Evolutionary conservation across 148 eudicot genomes (phyloP).

Genomic region (Linanthus parryae): DNA sequence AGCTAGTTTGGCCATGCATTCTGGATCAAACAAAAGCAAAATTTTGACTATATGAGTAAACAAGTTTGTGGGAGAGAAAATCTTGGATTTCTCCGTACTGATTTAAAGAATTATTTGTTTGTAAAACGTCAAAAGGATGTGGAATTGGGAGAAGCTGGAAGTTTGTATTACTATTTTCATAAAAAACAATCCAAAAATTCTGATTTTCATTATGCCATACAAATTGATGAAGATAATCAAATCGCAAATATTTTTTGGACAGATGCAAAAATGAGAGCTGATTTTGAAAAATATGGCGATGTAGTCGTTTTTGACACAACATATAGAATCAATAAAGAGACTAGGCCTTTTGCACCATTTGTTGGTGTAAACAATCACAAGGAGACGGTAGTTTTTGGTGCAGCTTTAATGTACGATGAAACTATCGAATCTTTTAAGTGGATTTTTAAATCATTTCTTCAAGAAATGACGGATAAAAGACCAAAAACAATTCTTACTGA

Average conservation of each 20-base stretch:
- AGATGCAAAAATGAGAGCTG: constrained; percentile 18
- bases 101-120: constrained; percentile 5
- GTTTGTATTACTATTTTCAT: constrained; percentile 17
- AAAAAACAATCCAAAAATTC: constrained; percentile 17
- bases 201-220: constrained; percentile 12
- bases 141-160: constrained; percentile 18
- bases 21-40: constrained; percentile 7
- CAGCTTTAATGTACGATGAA: constrained; percentile 21
- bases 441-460: constrained; percentile 14
- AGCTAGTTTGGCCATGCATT: neutral
- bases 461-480: constrained; percentile 14
- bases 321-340: constrained; percentile 10
- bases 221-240: constrained; percentile 20
- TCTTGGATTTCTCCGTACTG: neutral
- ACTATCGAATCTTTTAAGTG: constrained; percentile 18
- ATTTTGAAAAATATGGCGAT: constrained; percentile 15
- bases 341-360: constrained; percentile 14
- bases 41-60: constrained; percentile 14
- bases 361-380: constrained; percentile 20
- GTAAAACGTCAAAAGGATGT: constrained; percentile 9
- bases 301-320: constrained; percentile 19
- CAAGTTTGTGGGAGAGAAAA: constrained; percentile 6
- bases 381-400: constrained; percentile 17
- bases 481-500: constrained; percentile 17
- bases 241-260: constrained; percentile 19